Base-by-base conservation (phyloP, 164 flowering plant species). In the Cinnamomum micranthum region DNA sequence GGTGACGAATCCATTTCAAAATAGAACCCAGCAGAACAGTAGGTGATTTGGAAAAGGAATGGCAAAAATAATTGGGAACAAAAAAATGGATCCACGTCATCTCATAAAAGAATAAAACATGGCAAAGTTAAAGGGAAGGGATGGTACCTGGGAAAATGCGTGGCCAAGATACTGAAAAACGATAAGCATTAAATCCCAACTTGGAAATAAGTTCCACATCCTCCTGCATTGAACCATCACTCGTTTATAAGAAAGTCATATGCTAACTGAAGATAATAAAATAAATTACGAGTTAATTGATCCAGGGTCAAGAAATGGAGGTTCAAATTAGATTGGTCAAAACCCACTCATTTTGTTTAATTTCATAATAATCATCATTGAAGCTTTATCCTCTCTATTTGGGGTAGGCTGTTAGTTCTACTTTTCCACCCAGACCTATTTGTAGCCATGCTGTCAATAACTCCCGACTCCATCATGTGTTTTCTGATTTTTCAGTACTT, bases 121-220 rank as follows among this genome's bases (percentile, higher is more conserved):
- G 11, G 51, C 31, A 27, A 51, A 28, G 20, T 52, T 20, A 47
- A 66, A 67, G 27, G 33, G 20, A 19, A 50, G 47, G 31, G 10
- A 68, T 41, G 11, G 79, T 85, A 94, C 98, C 97, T 65, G 96
- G 96, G 80, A 84, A 92, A 60, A 94, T 92, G 17, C 97, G 98
- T 71, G 97, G 82, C 97, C 98, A 94, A 55, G 98, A 90, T 78
- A 94, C 89, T 52, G 98, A 94, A 79, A 94, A 92, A 66, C 98
- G 91, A 72, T 92, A 92, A 50, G 94, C 95, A 66, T 78, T 82
- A 85, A 94, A 94, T 55, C 98, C 98, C 88, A 94, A 73, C 82
- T 86, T 86, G 27, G 94, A 82, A 60, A 94, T 87, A 75, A 94
- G 88, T 50, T 89, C 90, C 63, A 92, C 80, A 81, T 94, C 97